Evolutionary conservation across 768 basidiomycete species (phyloP).

Genomic region (Suillus hirtellus): DNA sequence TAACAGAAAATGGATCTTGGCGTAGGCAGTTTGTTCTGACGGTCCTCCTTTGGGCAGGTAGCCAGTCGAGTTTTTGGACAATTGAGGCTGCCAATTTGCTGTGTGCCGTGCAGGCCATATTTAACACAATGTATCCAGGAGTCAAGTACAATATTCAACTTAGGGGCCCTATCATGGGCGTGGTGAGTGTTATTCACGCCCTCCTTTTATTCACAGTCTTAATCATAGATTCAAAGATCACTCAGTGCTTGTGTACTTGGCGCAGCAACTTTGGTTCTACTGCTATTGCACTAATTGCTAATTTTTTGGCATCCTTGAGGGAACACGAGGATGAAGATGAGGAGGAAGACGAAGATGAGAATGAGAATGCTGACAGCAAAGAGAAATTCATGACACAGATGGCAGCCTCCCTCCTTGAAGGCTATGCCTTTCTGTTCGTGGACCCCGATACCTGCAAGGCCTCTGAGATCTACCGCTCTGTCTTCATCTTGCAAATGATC

Average conservation of each 20-base stretch:
- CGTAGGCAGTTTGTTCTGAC: neutral
- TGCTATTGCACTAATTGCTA: neutral
- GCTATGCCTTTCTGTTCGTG: constrained; percentile 9
- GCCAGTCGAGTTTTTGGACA: constrained; percentile 12
- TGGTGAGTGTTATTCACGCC: constrained; percentile 10
- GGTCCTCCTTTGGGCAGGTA: constrained; percentile 11
- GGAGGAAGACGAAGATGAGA: neutral
- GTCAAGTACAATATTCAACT: constrained; percentile 10
- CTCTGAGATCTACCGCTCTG: neutral
- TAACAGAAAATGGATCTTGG: neutral
- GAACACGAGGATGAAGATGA: neutral
- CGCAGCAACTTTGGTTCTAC: constrained; percentile 7
- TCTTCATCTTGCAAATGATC: constrained; percentile 12
- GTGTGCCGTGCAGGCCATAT: constrained; percentile 10
- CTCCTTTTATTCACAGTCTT: neutral
- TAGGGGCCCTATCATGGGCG: constrained; percentile 6
- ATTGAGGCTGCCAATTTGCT: constrained; percentile 7
- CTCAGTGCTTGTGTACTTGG: constrained; percentile 12
- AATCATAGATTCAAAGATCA: neutral
- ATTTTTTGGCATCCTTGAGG: constrained; percentile 3
- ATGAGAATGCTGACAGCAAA: neutral
- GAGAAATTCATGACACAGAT: neutral
- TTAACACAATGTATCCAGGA: constrained; percentile 11
- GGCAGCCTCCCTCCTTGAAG: neutral
- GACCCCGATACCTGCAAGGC: constrained; percentile 3